Percentiles rank a stretch among this genome's conserved stretches.
These are phyloP conservation scores for Tricholoma matsutake DNA, from an alignment of 768 basidiomycete genomes.

Conservation along the genomic window DNA sequence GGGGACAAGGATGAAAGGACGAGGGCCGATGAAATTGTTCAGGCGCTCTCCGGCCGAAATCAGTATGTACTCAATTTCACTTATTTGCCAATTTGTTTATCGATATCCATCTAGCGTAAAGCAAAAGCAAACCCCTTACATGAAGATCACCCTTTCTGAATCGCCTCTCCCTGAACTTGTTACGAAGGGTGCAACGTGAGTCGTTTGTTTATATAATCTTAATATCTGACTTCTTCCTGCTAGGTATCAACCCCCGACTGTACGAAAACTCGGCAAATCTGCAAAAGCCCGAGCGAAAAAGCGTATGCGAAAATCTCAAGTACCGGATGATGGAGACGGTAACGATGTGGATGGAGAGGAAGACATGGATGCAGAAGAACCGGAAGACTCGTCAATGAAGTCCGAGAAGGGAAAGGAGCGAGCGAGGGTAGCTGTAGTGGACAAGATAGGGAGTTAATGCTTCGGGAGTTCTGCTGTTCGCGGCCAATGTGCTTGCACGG, in stretches of 20 bases:
- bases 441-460: neutral
- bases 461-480: neutral
- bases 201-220: constrained; percentile 4
- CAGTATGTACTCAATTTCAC: constrained; percentile 41
- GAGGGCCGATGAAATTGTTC: constrained; percentile 33
- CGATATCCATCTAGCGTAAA: constrained; percentile 39
- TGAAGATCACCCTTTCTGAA: constrained; percentile 65
- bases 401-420: neutral
- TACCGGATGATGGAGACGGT: neutral
- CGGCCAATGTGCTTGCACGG: neutral
- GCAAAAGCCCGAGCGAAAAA: constrained; percentile 55
- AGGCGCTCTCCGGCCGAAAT: constrained; percentile 56
- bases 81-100: neutral
- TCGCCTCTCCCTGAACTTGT: constrained; percentile 38
- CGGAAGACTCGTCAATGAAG: neutral
- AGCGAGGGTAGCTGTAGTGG: neutral
- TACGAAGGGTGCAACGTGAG: constrained; percentile 51
- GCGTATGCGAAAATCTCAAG: constrained; percentile 22
- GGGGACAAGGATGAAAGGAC: constrained; percentile 24
- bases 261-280: constrained; percentile 54
- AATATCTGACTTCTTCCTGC: neutral
- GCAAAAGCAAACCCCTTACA: constrained; percentile 58
- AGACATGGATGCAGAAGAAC: neutral
- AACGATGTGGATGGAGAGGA: neutral
- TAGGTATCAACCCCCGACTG: constrained; percentile 56